phyloP scores from a whole-genome alignment of 2,329 filamentous ascomycete species.

The Elsinoe batatas region DNA sequence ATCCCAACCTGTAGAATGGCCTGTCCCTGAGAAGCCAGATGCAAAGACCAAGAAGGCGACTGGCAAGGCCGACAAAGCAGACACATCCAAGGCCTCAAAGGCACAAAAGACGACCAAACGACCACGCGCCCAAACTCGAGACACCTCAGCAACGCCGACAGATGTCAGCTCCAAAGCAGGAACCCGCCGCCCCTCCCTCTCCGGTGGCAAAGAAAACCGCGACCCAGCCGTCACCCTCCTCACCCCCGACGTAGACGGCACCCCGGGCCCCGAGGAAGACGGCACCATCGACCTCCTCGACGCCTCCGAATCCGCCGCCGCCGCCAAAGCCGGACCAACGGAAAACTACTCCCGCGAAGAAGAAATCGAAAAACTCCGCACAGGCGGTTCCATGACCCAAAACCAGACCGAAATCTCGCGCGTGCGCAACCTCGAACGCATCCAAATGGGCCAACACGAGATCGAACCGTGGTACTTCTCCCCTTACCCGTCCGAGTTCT shows the following conservation, averaged over 20 bases:
- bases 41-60: constrained; percentile 69
- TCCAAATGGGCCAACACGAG: constrained; percentile 87
- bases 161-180: constrained; percentile 36
- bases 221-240: constrained; percentile 37
- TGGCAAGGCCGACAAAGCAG: constrained; percentile 29
- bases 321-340: constrained; percentile 41
- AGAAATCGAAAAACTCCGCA: constrained; percentile 92
- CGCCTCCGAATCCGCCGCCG: constrained; percentile 42
- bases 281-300: constrained; percentile 44
- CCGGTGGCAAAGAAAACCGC: constrained; percentile 52
- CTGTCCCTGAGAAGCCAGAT: constrained; percentile 78
- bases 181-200: constrained; percentile 40
- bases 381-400: constrained; percentile 95
- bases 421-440: constrained; percentile 84
- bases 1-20: constrained; percentile 88
- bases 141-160: constrained; percentile 47
- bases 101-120: constrained; percentile 40
- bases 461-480: constrained; percentile 99
- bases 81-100: constrained; percentile 27
- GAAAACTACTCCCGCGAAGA: constrained; percentile 66
- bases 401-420: constrained; percentile 94
- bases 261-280: constrained; percentile 43
- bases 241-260: constrained; percentile 38
- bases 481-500: constrained; percentile 83
- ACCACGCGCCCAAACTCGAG: constrained; percentile 31